Percentiles rank a stretch among this genome's conserved stretches.
Conservation (phyloP, 352 stramenopile genomes). For the Pseudoperonospora humuli region DNA sequence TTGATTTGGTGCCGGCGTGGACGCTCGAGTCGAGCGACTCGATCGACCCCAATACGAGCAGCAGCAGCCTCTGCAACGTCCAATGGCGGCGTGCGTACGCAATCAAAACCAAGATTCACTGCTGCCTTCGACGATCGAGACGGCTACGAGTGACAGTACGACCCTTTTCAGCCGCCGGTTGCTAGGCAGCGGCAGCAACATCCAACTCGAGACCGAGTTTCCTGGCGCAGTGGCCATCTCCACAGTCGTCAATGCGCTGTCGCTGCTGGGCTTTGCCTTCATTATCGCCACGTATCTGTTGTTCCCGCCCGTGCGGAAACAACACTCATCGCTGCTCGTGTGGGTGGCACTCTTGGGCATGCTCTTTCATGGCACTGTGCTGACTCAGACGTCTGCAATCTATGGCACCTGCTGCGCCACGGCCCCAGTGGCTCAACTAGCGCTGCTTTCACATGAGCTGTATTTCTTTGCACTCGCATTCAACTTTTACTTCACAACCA, state of each 20-base stretch:
- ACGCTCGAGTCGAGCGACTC: not conserved
- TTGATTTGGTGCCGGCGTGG: too few species aligned
- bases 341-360: slow-evolving; percentile 80
- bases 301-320: slow-evolving; percentile 73
- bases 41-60: not conserved
- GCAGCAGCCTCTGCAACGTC: not conserved
- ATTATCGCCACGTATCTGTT: slow-evolving; percentile 74
- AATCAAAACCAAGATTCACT: slow-evolving; percentile 11
- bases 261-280: slow-evolving; percentile 65
- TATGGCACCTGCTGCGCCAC: slow-evolving; percentile 58
- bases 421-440: slow-evolving; percentile 55
- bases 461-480: slow-evolving; percentile 84
- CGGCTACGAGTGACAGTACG: slow-evolving; percentile 18
- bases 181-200: slow-evolving; percentile 4
- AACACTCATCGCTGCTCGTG: slow-evolving; percentile 69
- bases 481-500: slow-evolving; percentile 84
- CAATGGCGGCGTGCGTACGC: slow-evolving; percentile 25
- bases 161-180: slow-evolving; percentile 30
- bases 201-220: slow-evolving; percentile 48
- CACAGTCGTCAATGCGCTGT: slow-evolving; percentile 54
- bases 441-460: slow-evolving; percentile 69
- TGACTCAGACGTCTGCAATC: slow-evolving; percentile 36
- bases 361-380: slow-evolving; percentile 66
- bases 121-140: slow-evolving; percentile 9
- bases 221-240: slow-evolving; percentile 42